phyloP scores from a whole-genome alignment of 176 grass and related monocot species.

The Alloteropsis semialata region DNA sequence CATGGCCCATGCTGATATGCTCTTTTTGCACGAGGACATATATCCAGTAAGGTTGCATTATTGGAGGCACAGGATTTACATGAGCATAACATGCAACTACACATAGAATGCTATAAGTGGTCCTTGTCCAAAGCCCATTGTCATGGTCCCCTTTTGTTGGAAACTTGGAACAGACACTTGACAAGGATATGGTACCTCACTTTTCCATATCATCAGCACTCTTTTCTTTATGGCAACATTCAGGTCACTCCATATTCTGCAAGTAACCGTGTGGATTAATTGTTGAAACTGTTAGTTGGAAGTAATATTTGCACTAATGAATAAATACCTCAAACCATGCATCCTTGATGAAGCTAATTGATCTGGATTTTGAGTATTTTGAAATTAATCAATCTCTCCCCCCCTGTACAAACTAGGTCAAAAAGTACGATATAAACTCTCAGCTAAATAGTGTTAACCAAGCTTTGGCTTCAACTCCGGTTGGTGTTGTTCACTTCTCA shows the following conservation, averaged over 20 bases:
- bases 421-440: not conserved
- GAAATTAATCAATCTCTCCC: too few relatives aligned
- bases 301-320: not conserved
- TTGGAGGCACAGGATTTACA: not conserved
- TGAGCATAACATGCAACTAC: not conserved
- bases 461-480: not conserved
- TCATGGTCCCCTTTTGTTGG: not conserved
- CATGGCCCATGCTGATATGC: not conserved
- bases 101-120: not conserved
- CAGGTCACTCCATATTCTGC: not conserved
- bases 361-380: not conserved
- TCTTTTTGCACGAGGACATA: not conserved
- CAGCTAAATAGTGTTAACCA: not conserved
- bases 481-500: not conserved
- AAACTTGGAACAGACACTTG: not conserved
- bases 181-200: not conserved
- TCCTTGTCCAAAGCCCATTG: not conserved
- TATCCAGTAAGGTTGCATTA: not conserved
- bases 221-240: not conserved
- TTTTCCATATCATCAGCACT: not conserved
- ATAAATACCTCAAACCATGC: not conserved
- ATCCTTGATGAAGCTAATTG: not conserved
- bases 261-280: not conserved
- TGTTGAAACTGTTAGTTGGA: not conserved
- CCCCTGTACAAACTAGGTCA: too few relatives aligned